Evolutionary conservation across 371 early-diverging fungal species (phyloP), one percentile per base, ranked within the genome.

Genomic region (Mucor piriformis): DNA sequence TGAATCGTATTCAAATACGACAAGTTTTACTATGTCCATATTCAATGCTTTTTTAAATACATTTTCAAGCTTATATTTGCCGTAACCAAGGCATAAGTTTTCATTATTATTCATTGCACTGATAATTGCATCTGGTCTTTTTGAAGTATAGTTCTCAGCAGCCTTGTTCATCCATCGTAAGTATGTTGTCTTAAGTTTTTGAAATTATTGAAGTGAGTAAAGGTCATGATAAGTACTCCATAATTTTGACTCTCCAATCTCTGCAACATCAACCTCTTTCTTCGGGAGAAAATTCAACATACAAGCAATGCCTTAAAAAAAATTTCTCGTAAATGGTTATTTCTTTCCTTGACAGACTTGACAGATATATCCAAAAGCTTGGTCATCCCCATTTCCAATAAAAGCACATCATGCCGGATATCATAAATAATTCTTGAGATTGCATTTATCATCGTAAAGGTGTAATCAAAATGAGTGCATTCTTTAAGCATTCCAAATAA

Each of bases 201-300:
- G 43, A 54, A 32, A 54, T 24, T 15, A 54, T 54, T 27, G 54
- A 27, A 1, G 43, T 42, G 6, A 54, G 32, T 32, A 54, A 16
- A 27, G 57, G 57, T 27, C 38, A 38, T n/a, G 38, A 2, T 47
- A 57, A 15, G 38, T 57, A 38, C 57, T 57, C 49, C 38, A 57
- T 24, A 57, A 37, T 15, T 57, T 49, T 0, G 49, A 29, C 32
- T 43, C 54, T 29, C 54, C 54, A 43, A 54, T 42, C 54, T 40
- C 43, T 25, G 25, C 0, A 27, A 43, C 43, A 29, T 54, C 43
- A 18, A 54, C 43, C 27, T 7, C 15, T 3, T 6, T 38, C 40
- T 37, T 37, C 10, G 40, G 53, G 3, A 52, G 53, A n/a, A 52
- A 52, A 38, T 52, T 52, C 15, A 52, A 15, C 40, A 38, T 52